Evolutionary conservation across 306 rosid genomes (phyloP), one percentile per base, ranked within the genome.

Genomic region (Gastrolobium bilobum): DNA sequence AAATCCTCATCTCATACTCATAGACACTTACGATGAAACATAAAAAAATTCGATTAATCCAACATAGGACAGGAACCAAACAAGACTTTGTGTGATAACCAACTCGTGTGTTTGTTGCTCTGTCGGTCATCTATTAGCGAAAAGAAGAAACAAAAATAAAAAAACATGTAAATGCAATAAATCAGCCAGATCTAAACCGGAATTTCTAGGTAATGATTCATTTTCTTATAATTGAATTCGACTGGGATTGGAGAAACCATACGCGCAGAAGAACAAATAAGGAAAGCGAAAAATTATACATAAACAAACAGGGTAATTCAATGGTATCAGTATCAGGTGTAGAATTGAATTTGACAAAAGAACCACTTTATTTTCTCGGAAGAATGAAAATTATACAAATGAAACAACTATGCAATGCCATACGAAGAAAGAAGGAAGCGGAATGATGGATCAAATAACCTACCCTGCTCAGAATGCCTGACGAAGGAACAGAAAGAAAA

Each of bases 1-100:
- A 77, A 70, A 47, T 70, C 48, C 9, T 47, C 56, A 59, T 47
- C 69, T 42, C 63, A 70, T 11, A 69, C 39, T 44, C 70, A 68
- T 67, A 5, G 7, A 65, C 39, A 66, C 2, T 5, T 2, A 13
- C 4, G 31, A 10, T 6, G 8, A 38, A 26, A 57, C 54, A 20
- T 20, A 1, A 10, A 37, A 38, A 71, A 72, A 56, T 4, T 54
- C 42, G 6, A 48, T 33, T 0, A 69, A 33, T 48, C 60, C 59
- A 48, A 68, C 59, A 30, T 31, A 47, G 6, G 44, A 47, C n/a
- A 46, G 11, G n/a, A 57, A 57, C 38, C n/a, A n/a, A 20, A 20
- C 26, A 20, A 20, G 26, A 20, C 26, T 20, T 53, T 53, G 33
- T 53, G 4, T 15, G 10, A 53, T 51, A 51, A 29, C 9, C 51